Conservation (phyloP, 768 basidiomycete genomes). For the Boletus vinaceobasis region DNA sequence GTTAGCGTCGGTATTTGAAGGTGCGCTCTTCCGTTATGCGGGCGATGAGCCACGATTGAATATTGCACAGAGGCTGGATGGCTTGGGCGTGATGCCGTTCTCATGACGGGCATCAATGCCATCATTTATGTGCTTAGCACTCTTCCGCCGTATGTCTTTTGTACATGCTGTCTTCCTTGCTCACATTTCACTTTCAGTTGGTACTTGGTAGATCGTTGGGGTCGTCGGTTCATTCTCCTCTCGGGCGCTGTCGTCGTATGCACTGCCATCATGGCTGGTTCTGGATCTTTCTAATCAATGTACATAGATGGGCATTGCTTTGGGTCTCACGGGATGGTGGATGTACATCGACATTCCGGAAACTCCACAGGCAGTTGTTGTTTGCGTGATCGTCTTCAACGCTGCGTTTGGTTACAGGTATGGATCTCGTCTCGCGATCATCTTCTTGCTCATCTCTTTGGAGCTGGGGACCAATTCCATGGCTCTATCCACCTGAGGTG, state of each 20-base stretch:
- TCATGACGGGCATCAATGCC: constrained; percentile 95
- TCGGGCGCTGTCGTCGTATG: constrained; percentile 78
- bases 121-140: constrained; percentile 78
- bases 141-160: constrained; percentile 69
- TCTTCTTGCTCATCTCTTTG: background rate
- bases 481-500: constrained; percentile 86
- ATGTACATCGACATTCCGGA: constrained; percentile 85
- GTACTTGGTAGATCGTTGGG: constrained; percentile 92
- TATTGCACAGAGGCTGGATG: constrained; percentile 77
- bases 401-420: constrained; percentile 89
- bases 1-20: constrained; percentile 86
- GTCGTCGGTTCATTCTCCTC: constrained; percentile 81
- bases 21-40: constrained; percentile 34
- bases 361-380: constrained; percentile 85
- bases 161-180: constrained; percentile 1
- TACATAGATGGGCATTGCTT: constrained; percentile 72
- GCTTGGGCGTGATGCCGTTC: constrained; percentile 87
- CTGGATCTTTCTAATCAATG: constrained; percentile 1
- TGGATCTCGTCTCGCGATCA: constrained; percentile 2
- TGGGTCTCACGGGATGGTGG: constrained; percentile 86
- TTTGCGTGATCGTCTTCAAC: constrained; percentile 89
- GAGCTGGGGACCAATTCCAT: constrained; percentile 84
- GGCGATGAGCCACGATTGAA: constrained; percentile 1
- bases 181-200: constrained; percentile 49
- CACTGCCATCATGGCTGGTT: constrained; percentile 8